Evolutionary conservation across 495 filamentous ascomycete species (phyloP).

Genomic region (Acidiella bohemica): DNA sequence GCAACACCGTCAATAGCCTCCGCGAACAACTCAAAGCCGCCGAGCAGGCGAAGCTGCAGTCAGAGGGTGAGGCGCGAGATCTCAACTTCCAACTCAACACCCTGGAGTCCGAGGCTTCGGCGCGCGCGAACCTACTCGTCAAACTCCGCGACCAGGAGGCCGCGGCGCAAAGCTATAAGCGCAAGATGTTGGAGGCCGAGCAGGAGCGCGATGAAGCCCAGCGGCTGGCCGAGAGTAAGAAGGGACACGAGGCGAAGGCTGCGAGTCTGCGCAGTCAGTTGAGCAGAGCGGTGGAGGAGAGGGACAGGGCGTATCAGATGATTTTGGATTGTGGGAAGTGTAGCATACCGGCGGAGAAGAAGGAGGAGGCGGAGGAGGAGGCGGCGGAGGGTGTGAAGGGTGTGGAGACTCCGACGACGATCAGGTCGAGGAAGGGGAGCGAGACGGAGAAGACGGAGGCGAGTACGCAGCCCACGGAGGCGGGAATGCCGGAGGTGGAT

Average conservation of each 20-base stretch:
- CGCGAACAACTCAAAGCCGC: constrained; percentile 38
- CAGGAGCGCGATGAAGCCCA: constrained; percentile 19
- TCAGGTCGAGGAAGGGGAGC: constrained; percentile 7
- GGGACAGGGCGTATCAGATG: constrained; percentile 16
- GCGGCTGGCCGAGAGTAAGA: constrained; percentile 14
- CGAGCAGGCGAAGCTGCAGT: constrained; percentile 26
- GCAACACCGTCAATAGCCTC: constrained; percentile 40
- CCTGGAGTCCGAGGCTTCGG: constrained; percentile 12
- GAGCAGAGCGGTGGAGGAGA: constrained; percentile 13
- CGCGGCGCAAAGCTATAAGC: constrained; percentile 9
- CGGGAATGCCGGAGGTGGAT: constrained; percentile 9
- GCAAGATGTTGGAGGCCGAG: constrained; percentile 15
- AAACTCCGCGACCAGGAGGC: constrained; percentile 15
- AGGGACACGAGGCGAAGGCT: constrained; percentile 26
- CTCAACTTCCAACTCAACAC: constrained; percentile 8
- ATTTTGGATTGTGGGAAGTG: constrained; percentile 18
- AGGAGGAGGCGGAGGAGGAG: no score
- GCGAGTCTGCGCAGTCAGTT: constrained; percentile 19
- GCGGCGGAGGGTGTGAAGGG: no score
- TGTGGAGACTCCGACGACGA: constrained; percentile 14
- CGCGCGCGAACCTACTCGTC: background rate
- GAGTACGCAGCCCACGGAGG: constrained; percentile 10
- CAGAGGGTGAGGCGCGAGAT: constrained; percentile 9
- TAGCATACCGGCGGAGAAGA: constrained; percentile 8
- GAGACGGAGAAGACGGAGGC: constrained; percentile 13